These are phyloP conservation scores for Cryptococcus sp. DNA, from an alignment of 1,284 basidiomycete genomes.

Conservation along the genomic window DNA sequence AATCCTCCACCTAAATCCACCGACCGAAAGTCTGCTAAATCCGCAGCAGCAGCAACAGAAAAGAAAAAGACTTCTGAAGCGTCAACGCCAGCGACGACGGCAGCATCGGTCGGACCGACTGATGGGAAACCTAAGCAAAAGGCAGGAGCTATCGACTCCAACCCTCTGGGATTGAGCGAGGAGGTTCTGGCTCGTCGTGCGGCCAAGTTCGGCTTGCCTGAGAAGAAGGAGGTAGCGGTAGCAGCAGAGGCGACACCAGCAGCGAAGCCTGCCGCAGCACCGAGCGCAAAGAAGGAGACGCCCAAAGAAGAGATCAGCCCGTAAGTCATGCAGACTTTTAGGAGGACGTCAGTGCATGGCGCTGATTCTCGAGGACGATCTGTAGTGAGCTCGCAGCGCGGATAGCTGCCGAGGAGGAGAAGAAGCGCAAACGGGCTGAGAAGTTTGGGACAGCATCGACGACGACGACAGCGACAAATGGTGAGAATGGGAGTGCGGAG, in stretches of 20 bases:
- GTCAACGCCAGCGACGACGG: background rate
- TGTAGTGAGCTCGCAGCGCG: constrained; percentile 38
- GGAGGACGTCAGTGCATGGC: background rate
- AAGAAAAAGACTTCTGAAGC: constrained; percentile 15
- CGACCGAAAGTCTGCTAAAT: constrained; percentile 3
- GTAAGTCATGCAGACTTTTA: constrained; percentile 24
- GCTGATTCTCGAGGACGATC: constrained; percentile 9
- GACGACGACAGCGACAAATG: constrained; percentile 13
- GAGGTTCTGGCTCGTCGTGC: constrained; percentile 47
- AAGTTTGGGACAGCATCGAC: constrained; percentile 46
- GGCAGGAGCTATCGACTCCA: constrained; percentile 36
- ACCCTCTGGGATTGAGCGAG: constrained; percentile 37
- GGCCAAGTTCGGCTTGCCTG: constrained; percentile 47
- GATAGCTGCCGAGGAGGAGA: constrained; percentile 52
- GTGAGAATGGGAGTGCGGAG: constrained; percentile 17
- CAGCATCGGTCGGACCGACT: constrained; percentile 2
- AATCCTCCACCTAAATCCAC: constrained; percentile 18
- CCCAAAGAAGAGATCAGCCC: constrained; percentile 33
- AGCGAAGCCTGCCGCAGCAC: constrained; percentile 14
- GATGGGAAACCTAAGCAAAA: constrained; percentile 23
- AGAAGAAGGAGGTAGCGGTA: constrained; percentile 34
- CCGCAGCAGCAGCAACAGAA: constrained; percentile 13
- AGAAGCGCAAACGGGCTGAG: constrained; percentile 55
- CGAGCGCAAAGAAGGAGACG: constrained; percentile 6
- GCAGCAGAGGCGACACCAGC: constrained; percentile 12